Conservation (phyloP, 352 stramenopile genomes). For the Globisporangium alternatum region DNA sequence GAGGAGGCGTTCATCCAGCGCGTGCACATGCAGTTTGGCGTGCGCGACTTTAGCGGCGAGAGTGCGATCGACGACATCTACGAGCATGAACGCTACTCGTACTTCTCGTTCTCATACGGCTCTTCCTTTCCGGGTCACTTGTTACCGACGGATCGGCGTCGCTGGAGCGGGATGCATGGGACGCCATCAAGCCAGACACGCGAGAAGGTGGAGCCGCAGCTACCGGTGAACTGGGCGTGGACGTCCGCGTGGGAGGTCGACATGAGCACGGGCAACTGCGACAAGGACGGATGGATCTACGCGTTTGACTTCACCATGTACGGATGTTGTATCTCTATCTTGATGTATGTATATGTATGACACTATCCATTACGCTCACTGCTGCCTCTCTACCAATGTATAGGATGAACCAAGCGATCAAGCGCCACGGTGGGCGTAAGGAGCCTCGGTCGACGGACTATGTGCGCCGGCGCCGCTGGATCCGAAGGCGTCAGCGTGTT, state of each 20-base stretch:
- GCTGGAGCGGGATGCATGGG: slow-evolving; percentile 56
- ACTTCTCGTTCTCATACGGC: slow-evolving; percentile 71
- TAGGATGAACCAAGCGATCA: slow-evolving; percentile 63
- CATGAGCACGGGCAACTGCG: slow-evolving; percentile 44
- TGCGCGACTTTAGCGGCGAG: slow-evolving; percentile 69
- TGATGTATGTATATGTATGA: background rate
- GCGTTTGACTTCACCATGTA: slow-evolving; percentile 78
- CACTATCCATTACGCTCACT: background rate
- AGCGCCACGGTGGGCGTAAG: slow-evolving; percentile 50
- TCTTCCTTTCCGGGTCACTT: slow-evolving; percentile 68
- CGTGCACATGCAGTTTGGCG: slow-evolving; percentile 60
- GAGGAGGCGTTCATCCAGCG: slow-evolving; percentile 62
- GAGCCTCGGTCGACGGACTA: slow-evolving; percentile 62
- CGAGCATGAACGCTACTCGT: slow-evolving; percentile 82
- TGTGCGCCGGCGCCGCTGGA: slow-evolving; percentile 62
- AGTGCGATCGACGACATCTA: slow-evolving; percentile 71
- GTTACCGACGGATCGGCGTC: slow-evolving; percentile 57
- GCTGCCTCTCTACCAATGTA: background rate
- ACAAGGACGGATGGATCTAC: slow-evolving; percentile 71
- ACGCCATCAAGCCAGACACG: slow-evolving; percentile 57
- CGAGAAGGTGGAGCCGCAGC: slow-evolving; percentile 55
- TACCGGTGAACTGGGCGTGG: slow-evolving; percentile 68
- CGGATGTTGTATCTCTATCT: background rate
- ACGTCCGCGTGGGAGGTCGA: slow-evolving; percentile 63
- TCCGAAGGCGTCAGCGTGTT: slow-evolving; percentile 49